Base-by-base conservation (phyloP, 768 basidiomycete species). In the Cystobasidium onofrii region DNA sequence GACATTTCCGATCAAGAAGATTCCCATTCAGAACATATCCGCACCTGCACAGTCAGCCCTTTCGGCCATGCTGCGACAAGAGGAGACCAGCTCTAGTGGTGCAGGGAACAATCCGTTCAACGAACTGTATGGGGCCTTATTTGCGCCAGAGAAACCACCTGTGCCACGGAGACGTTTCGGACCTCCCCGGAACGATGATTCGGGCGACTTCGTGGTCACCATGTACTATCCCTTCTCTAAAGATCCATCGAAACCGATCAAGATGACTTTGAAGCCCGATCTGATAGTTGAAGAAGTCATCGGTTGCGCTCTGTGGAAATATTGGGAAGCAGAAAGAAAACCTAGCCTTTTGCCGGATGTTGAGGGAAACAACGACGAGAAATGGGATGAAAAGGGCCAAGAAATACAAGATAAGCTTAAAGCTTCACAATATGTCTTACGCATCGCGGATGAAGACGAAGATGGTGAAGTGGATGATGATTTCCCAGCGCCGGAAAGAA, bases 401-500 rank as follows among this genome's bases (percentile, higher is more conserved):
- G 77, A 84, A 86, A 81, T 82, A 83, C 20, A 84, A 84, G 41
- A 29, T 0, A 84, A 82, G 76, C 83, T 91, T 61, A 89, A 87
- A 55, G 89, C 91, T 0, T 84, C 90, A 1, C 92, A 91, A 0
- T 99, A 96, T 95, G 88, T 91, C 44, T 80, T 99, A 82, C 84
- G 92, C 73, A 92, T 98, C 69, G 90, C 92, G 0, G 96, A 99
- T 55, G 94, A 98, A 80, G 96, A 96, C 29, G 94, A 96, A 46
- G 93, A 97, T 80, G 96, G 96, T 18, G 95, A 97, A 81, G 92
- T 98, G 0, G 96, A 99, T 80, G 96, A 97, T 80, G 96, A 99
- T 82, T 98, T 94, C 79, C 96, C 76, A 95, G 95, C 95, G 0
- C 90, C 94, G 10, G 96, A 97, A 80, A 85, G 96, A 25, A 88